A percentile compares a stretch with the other conserved stretches of the same genome.
Evolutionary conservation across 2,329 filamentous ascomycete species (phyloP).

Genomic region (Hypoxylon sp.): DNA sequence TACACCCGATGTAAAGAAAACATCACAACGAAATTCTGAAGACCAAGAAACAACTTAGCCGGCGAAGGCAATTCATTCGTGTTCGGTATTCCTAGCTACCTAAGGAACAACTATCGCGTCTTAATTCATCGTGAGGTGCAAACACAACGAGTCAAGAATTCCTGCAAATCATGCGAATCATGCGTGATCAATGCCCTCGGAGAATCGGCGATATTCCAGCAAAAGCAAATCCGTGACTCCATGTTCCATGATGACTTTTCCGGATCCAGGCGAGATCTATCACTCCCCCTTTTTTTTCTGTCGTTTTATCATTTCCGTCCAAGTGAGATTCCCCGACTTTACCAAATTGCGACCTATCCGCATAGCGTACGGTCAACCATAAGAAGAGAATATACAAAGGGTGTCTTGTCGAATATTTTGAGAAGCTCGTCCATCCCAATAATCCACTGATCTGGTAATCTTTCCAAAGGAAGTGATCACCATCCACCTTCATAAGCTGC

Average conservation of each 20-base stretch:
- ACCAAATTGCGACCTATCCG: slow-evolving; percentile 36
- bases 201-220: slow-evolving; percentile 38
- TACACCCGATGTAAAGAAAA: not conserved
- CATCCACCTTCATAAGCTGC: slow-evolving; percentile 44
- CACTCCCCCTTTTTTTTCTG: slow-evolving; percentile 27
- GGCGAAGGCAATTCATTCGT: slow-evolving; percentile 31
- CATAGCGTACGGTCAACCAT: slow-evolving; percentile 31
- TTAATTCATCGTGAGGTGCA: slow-evolving; percentile 23
- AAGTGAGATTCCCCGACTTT: slow-evolving; percentile 40
- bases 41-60: not conserved
- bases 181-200: slow-evolving; percentile 27
- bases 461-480: slow-evolving; percentile 36
- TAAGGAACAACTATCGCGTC: slow-evolving; percentile 19
- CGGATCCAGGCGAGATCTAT: slow-evolving; percentile 37
- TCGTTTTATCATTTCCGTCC: slow-evolving; percentile 30
- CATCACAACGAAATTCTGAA: not conserved
- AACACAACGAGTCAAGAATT: slow-evolving; percentile 26
- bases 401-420: slow-evolving; percentile 43
- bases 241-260: slow-evolving; percentile 42
- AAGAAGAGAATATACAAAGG: slow-evolving; percentile 48
- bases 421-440: slow-evolving; percentile 39
- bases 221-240: slow-evolving; percentile 49
- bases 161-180: slow-evolving; percentile 26
- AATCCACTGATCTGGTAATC: slow-evolving; percentile 43
- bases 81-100: slow-evolving; percentile 15